phyloP scores from a whole-genome alignment of 306 rosid species.

The Purshia tridentata region DNA sequence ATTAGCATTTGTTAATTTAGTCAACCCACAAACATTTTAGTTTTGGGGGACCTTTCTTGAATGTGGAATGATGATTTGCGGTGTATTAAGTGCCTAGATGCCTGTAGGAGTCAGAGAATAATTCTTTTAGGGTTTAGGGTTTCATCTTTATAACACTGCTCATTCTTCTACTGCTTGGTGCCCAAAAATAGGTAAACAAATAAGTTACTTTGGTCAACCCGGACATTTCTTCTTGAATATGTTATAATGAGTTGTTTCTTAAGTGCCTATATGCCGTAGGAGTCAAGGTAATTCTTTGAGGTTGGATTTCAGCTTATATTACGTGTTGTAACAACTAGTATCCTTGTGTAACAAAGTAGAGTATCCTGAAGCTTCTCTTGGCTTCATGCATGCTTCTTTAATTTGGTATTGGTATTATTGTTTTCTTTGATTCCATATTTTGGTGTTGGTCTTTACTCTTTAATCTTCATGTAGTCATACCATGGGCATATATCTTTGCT shows the following conservation, averaged over 20 bases:
- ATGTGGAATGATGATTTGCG: not conserved
- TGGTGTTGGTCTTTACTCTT: not conserved
- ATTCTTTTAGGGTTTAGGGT: not conserved
- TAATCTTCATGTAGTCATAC: not conserved
- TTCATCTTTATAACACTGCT: not conserved
- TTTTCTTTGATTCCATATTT: too few relatives aligned
- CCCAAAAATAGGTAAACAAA: not conserved
- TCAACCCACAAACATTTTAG: not conserved
- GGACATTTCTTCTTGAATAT: not conserved
- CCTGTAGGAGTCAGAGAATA: not conserved
- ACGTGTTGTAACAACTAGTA: too few relatives aligned
- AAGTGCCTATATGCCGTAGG: not conserved
- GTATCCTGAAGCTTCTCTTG: not conserved
- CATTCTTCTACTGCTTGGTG: not conserved
- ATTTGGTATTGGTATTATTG: not conserved
- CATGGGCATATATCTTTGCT: not conserved
- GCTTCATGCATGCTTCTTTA: not conserved
- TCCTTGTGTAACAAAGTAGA: not conserved
- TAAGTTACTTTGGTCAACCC: not conserved
- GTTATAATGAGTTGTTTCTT: too few relatives aligned
- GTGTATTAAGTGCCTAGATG: too few relatives aligned
- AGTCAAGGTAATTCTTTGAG: not conserved
- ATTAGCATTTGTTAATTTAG: not conserved
- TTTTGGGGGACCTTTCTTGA: not conserved
- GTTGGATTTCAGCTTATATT: not conserved